These are phyloP conservation scores for Benincasa hispida DNA, from an alignment of 306 rosid genomes.

Conservation along the genomic window DNA sequence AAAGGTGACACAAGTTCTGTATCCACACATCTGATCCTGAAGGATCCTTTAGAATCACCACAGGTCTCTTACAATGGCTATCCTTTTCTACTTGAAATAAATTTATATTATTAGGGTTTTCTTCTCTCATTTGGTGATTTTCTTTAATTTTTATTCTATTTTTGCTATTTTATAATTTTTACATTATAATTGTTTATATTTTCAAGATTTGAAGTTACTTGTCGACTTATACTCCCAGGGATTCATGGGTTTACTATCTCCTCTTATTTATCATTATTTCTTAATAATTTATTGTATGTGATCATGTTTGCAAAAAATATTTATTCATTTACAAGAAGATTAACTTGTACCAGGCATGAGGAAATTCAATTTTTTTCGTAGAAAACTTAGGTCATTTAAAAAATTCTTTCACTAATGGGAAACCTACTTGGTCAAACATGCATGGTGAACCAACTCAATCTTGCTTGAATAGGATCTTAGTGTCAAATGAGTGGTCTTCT, in stretches of 20 bases:
- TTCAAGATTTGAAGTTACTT: neutral
- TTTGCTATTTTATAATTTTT: neutral
- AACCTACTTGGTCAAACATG: neutral
- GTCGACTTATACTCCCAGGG: neutral
- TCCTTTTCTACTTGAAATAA: conserved; percentile 7
- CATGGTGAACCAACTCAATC: neutral
- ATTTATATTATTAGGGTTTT: conserved; percentile 6
- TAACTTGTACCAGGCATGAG: neutral
- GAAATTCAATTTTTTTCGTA: neutral
- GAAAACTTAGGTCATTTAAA: neutral
- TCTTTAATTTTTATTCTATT: neutral
- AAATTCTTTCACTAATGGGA: neutral
- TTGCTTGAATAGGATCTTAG: neutral
- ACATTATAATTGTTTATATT: neutral
- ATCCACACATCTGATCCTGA: conserved; percentile 73
- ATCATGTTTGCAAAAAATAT: neutral
- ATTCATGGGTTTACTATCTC: neutral
- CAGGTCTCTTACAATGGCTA: conserved; percentile 30
- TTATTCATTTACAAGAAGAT: neutral
- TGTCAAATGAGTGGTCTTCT: neutral
- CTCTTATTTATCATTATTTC: neutral
- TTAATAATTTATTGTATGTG: neutral
- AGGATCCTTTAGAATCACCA: conserved; percentile 77
- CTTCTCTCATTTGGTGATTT: neutral
- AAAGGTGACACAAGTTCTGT: conserved; percentile 45